phyloP scores from a whole-genome alignment of 805 yeast species.

The Debaryomyces maramus region DNA sequence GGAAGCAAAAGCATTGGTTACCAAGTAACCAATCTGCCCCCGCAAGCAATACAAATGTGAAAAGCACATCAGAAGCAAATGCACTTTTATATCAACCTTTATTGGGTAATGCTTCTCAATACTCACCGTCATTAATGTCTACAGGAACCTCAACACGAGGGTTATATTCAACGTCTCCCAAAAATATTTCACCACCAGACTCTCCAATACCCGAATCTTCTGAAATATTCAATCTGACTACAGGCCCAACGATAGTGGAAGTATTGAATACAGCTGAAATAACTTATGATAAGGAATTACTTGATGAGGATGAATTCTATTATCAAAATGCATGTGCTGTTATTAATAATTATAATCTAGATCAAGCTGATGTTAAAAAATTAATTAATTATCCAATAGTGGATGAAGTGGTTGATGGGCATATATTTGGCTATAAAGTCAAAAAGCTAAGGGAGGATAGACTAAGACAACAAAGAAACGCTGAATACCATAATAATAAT shows the following conservation, averaged over 20 bases:
- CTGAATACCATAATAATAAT: slow-evolving; percentile 3
- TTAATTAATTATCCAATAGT: slow-evolving; percentile 44
- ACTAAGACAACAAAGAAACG: slow-evolving; percentile 9
- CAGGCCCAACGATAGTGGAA: slow-evolving; percentile 15
- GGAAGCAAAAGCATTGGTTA: slow-evolving; percentile 83
- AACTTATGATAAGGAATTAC: slow-evolving; percentile 31
- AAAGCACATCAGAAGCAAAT: slow-evolving; percentile 29
- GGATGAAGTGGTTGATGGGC: slow-evolving; percentile 42
- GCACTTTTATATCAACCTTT: slow-evolving; percentile 13
- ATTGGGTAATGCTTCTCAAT: slow-evolving; percentile 6
- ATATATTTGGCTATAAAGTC: slow-evolving; percentile 43
- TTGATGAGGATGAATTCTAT: slow-evolving; percentile 39
- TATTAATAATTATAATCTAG: slow-evolving; percentile 33
- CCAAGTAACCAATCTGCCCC: slow-evolving; percentile 15
- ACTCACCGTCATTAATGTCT: slow-evolving; percentile 29
- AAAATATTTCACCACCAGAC: slow-evolving; percentile 21
- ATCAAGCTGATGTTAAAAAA: slow-evolving; percentile 34
- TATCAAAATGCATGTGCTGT: slow-evolving; percentile 33
- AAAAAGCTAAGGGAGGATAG: slow-evolving; percentile 33
- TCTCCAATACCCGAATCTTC: slow-evolving; percentile 13
- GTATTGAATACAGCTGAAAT: slow-evolving; percentile 21
- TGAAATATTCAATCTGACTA: slow-evolving; percentile 10
- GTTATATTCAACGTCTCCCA: slow-evolving; percentile 29
- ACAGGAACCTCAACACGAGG: slow-evolving; percentile 34
- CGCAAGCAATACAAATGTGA: slow-evolving; percentile 12